Conservation (phyloP, 2,329 filamentous ascomycete species). For the Nakataea oryzae region DNA sequence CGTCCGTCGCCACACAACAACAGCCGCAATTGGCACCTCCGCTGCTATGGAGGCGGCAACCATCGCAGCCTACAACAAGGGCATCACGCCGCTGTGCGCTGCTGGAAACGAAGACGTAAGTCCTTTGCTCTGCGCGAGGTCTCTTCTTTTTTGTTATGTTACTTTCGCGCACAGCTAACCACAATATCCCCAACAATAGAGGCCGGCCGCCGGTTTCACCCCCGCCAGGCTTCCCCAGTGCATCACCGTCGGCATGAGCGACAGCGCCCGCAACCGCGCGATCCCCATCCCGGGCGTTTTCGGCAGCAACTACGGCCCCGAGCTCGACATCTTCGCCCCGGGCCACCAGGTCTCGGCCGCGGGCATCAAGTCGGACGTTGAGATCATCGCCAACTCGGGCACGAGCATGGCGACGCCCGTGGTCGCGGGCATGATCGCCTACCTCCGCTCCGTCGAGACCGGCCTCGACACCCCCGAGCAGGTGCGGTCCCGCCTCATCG, state of each 20-base stretch:
- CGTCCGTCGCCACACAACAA: neutral
- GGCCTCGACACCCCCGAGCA: neutral
- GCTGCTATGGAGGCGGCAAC: conserved; percentile 25
- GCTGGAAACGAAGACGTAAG: neutral
- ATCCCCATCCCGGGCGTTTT: conserved; percentile 38
- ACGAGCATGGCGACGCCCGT: conserved; percentile 29
- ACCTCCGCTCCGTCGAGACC: conserved; percentile 32
- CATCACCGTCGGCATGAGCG: conserved; percentile 20
- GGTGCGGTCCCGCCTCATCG: neutral
- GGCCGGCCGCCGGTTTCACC: conserved; percentile 1
- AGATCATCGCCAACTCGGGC: conserved; percentile 29
- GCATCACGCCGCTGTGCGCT: conserved; percentile 21
- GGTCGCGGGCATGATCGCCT: conserved; percentile 23
- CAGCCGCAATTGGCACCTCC: conserved; percentile 12
- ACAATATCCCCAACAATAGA: neutral
- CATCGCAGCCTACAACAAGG: conserved; percentile 18
- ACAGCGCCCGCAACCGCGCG: conserved; percentile 24
- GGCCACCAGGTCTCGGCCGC: conserved; percentile 43
- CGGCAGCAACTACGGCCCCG: conserved; percentile 47
- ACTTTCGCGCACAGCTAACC: no score
- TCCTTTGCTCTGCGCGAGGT: no score
- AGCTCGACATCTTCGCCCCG: conserved; percentile 46
- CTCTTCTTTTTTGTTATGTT: no score
- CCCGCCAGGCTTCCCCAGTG: conserved; percentile 16
- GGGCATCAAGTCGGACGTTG: conserved; percentile 37